A percentile compares a stretch with the other conserved stretches of the same genome.
These are phyloP conservation scores for Golubevia pallescens DNA, from an alignment of 1,284 basidiomycete species.

Conservation along the genomic window DNA sequence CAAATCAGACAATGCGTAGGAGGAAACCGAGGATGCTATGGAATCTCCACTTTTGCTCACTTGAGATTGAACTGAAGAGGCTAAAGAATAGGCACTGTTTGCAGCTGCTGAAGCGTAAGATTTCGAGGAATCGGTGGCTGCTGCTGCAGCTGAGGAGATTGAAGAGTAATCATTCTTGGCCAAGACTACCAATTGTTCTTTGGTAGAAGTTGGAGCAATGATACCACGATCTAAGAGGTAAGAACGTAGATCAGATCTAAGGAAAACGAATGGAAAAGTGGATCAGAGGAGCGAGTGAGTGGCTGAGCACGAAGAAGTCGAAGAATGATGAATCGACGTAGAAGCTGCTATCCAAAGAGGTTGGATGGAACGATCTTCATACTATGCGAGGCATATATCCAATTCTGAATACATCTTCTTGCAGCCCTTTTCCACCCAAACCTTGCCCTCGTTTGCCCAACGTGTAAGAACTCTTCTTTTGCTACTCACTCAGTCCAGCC, in stretches of 20 bases:
- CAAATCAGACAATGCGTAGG: constrained; percentile 36
- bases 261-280: not conserved
- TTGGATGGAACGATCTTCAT: too few species aligned
- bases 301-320: too few species aligned
- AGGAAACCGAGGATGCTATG: constrained; percentile 22
- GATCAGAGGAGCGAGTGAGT: too few species aligned
- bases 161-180: constrained; percentile 50
- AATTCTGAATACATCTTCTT: too few species aligned
- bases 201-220: constrained; percentile 48
- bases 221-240: constrained; percentile 61
- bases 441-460: not conserved
- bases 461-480: not conserved
- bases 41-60: constrained; percentile 34
- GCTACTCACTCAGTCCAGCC: constrained; percentile 52
- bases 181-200: constrained; percentile 50
- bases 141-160: constrained; percentile 16
- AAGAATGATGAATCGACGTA: too few species aligned
- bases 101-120: constrained; percentile 4
- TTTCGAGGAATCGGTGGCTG: not conserved
- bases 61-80: constrained; percentile 39
- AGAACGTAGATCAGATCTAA: constrained; percentile 43
- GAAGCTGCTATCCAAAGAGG: too few species aligned
- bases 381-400: too few species aligned
- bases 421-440: too few species aligned
- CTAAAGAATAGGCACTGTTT: constrained; percentile 16